Conservation (phyloP, 352 stramenopile species). For the Phytophthora boehmeriae region DNA sequence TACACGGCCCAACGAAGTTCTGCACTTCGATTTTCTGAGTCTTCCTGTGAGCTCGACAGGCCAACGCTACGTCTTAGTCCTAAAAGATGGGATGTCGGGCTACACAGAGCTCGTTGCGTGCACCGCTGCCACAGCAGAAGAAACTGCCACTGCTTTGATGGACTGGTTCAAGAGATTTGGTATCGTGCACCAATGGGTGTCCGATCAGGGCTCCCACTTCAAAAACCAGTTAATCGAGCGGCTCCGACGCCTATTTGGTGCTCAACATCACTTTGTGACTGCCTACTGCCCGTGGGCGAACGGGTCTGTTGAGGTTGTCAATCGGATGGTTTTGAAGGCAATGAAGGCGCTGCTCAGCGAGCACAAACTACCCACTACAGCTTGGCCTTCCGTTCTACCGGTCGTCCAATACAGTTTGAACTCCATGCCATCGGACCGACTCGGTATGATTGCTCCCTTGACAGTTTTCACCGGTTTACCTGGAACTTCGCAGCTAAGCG, state of each 20-base stretch:
- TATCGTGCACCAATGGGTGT: slow-evolving; percentile 28
- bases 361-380: background rate
- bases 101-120: slow-evolving; percentile 32
- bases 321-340: background rate
- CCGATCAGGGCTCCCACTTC: slow-evolving; percentile 29
- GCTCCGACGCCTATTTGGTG: background rate
- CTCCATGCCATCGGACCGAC: background rate
- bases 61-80: slow-evolving; percentile 22
- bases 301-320: slow-evolving; percentile 6
- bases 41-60: background rate
- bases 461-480: background rate
- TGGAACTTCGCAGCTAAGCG: background rate
- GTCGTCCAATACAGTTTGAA: background rate
- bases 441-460: background rate
- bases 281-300: slow-evolving; percentile 1
- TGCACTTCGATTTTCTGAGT: slow-evolving; percentile 41
- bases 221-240: background rate
- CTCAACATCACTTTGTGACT: background rate
- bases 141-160: background rate
- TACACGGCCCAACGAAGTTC: slow-evolving; percentile 37
- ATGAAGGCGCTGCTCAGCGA: background rate
- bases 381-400: background rate
- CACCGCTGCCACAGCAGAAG: background rate
- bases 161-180: slow-evolving; percentile 44
- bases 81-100: slow-evolving; percentile 37